Base-by-base conservation (phyloP, 1,284 basidiomycete genomes). In the Cutaneotrichosporon sp. region DNA sequence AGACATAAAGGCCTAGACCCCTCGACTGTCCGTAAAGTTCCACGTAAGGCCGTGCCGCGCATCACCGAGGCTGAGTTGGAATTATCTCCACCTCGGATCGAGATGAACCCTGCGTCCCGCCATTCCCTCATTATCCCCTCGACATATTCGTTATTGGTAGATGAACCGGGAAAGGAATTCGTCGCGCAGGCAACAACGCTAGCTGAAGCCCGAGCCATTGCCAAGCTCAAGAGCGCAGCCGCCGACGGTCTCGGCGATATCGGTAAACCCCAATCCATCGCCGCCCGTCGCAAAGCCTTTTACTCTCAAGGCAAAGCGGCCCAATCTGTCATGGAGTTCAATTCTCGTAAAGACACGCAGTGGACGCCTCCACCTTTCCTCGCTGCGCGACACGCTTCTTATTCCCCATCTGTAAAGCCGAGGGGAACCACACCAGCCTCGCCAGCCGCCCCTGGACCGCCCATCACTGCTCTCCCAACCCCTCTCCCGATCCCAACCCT, bases 11-110 rank as follows among this genome's bases (percentile, higher is more conserved):
- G 67, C 18, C 52, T 58, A 5, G 60, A 65, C 51, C 61, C 66
- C 2, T 46, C 60, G 8, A 31, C 65, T 46, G 40, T 49, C 10
- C 49, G 65, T 4, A 58, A 61, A n/a, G 64, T 73, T 57, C 70
- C 67, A 11, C 66, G 72, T 51, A 73, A 73, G 49, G 68, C 67
- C n/a, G 72, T 73, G 6, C 72, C 72, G 1, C 59, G 53, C 36
- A 61, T 71, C 50, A 61, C 65, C 32, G 69, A 66, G 18, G 42
- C 58, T 13, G 72, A 72, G 3, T 26, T 26, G 26, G 26, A 26
- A 26, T 26, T 18, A 52, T 65, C 14, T 31, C 34, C 4, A 11
- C 51, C 9, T 55, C 65, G 14, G 58, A 30, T n/a, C 62, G 55
- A 30, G 56, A 57, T 53, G 59, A 64, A 22, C 42, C 64, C 10